A percentile compares a stretch with the other conserved stretches of the same genome.
Evolutionary conservation across 2,329 filamentous ascomycete genomes (phyloP).

Genomic region (Colletotrichum euphorbiae): DNA sequence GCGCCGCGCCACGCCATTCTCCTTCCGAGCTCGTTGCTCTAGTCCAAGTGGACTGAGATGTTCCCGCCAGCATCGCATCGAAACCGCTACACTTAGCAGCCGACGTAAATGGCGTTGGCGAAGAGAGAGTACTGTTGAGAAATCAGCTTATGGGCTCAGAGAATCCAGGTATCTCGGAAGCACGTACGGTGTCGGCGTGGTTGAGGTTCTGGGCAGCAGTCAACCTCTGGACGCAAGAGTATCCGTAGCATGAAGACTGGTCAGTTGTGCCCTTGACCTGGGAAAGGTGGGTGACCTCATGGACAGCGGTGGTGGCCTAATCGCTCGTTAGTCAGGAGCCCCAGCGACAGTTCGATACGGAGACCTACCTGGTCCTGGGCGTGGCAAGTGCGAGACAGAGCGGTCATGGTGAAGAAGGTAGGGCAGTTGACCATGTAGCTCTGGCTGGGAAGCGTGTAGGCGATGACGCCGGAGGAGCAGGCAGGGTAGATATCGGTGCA

Average conservation of each 20-base stretch:
- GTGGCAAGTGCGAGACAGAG: constrained; percentile 65
- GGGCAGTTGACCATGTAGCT: constrained; percentile 72
- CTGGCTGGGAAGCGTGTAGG: constrained; percentile 54
- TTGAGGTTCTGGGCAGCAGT: constrained; percentile 62
- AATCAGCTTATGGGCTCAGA: background rate
- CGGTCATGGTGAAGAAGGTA: constrained; percentile 68
- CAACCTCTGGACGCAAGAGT: constrained; percentile 63
- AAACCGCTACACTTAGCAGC: constrained; percentile 49
- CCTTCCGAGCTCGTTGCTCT: background rate
- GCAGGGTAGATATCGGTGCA: constrained; percentile 67
- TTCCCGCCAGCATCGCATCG: fast-evolving
- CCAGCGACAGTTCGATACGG: constrained; percentile 44
- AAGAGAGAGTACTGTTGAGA: background rate
- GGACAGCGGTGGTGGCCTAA: constrained; percentile 66
- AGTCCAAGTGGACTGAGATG: background rate
- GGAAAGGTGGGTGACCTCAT: constrained; percentile 74
- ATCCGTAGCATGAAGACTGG: constrained; percentile 64
- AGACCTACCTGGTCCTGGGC: constrained; percentile 74
- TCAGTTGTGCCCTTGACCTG: constrained; percentile 69
- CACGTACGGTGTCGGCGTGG: constrained; percentile 70
- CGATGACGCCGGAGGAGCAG: constrained; percentile 53
- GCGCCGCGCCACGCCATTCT: background rate
- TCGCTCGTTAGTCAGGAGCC: background rate
- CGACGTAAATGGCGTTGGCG: constrained; percentile 49
- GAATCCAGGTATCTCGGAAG: fast-evolving